These are phyloP conservation scores for Mycosphaerella sp. DNA, from an alignment of 2,329 filamentous ascomycete genomes.

Conservation along the genomic window DNA sequence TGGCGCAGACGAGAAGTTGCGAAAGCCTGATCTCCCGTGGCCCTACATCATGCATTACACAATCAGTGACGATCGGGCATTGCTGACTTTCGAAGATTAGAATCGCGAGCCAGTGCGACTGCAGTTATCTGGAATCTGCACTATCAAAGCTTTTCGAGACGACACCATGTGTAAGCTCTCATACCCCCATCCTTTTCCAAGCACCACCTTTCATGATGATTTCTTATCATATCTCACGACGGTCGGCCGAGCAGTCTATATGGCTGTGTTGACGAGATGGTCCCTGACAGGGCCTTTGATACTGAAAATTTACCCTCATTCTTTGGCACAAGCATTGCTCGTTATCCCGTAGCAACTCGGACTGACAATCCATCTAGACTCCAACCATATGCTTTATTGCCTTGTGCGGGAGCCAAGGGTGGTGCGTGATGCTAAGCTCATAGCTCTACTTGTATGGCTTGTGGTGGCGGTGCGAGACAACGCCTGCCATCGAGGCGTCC, in stretches of 20 bases:
- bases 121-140: too few relatives aligned
- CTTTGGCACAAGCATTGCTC: background rate
- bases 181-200: background rate
- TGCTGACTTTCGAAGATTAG: background rate
- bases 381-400: too few relatives aligned
- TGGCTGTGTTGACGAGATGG: constrained; percentile 37
- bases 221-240: constrained; percentile 35
- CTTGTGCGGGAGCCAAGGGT: constrained; percentile 16
- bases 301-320: constrained; percentile 18
- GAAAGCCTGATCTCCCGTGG: constrained; percentile 21
- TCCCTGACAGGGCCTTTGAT: constrained; percentile 34
- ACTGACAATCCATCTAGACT: background rate
- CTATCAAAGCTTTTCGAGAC: background rate
- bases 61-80: background rate
- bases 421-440: constrained; percentile 17
- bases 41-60: background rate
- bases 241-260: constrained; percentile 37
- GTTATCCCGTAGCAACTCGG: background rate
- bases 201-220: constrained; percentile 30
- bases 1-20: constrained; percentile 32
- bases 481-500: constrained; percentile 7
- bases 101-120: too few relatives aligned
- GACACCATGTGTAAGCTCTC: constrained; percentile 2
- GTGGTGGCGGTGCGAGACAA: constrained; percentile 3
- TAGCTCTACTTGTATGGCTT: constrained; percentile 6